These are phyloP conservation scores for Neurospora hispaniola DNA, from an alignment of 495 filamentous ascomycete species.

Conservation along the genomic window DNA sequence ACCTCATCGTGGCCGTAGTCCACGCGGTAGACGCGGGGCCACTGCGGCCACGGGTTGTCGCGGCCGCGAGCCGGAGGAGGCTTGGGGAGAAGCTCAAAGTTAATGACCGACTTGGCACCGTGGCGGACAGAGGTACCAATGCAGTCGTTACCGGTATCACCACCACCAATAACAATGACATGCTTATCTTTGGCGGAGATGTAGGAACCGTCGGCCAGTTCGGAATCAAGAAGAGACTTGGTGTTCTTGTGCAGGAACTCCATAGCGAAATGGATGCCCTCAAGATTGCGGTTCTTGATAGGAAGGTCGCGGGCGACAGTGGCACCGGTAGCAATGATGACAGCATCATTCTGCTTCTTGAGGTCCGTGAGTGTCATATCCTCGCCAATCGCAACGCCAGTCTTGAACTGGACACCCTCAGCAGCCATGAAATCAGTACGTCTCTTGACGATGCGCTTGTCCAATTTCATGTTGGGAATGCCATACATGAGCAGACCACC, in stretches of 20 bases:
- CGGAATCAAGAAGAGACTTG: constrained; percentile 93
- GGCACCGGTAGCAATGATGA: constrained; percentile 92
- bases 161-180: constrained; percentile 95
- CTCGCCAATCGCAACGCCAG: constrained; percentile 67
- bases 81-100: constrained; percentile 95
- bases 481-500: constrained; percentile 98
- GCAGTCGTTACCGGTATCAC: constrained; percentile 98
- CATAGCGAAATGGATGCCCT: constrained; percentile 97
- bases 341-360: constrained; percentile 68
- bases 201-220: constrained; percentile 75
- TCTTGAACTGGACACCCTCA: constrained; percentile 80
- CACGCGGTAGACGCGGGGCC: constrained; percentile 96
- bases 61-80: constrained; percentile 87
- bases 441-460: constrained; percentile 96
- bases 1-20: constrained; percentile 98
- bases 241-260: constrained; percentile 98
- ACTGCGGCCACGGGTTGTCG: constrained; percentile 99
- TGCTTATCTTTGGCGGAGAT: constrained; percentile 96
- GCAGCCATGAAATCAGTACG: constrained; percentile 92
- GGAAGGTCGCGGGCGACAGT: constrained; percentile 95
- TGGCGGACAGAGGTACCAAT: constrained; percentile 98
- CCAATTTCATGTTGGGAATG: constrained; percentile 99
- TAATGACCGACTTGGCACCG: constrained; percentile 90
- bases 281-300: constrained; percentile 80
- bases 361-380: constrained; percentile 69